Evolutionary conservation across 805 yeast species (phyloP), one percentile per base, ranked within the genome.

Genomic region (Kuraishia cidri): DNA sequence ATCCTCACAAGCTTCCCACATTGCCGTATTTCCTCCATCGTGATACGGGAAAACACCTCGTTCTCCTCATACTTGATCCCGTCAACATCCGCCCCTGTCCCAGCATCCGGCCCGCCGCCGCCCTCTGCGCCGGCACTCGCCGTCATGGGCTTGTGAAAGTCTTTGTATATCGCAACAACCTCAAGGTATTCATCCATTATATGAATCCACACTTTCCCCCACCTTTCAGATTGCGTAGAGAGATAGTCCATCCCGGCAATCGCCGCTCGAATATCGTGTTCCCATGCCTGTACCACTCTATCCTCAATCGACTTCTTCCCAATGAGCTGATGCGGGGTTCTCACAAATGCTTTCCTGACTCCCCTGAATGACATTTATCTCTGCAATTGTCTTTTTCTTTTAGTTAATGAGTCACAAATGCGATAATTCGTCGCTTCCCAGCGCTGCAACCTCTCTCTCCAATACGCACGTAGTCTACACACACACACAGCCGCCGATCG

Each of bases 241-340:
- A 70, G 38, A 37, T 54, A 70, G 29, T 60, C 58, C 24, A 72
- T 45, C 2, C 73, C 77, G 14, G 63, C 60, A 20, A 62, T 47
- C 1, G 69, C 54, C 4, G 52, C 44, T 31, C 58, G 52, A 7
- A 68, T 41, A 39, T 68, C 73, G 36, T 63, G 60, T 34, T 60
- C 62, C 58, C 70, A 69, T 29, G 55, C 56, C n/a, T 44, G 40
- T 8, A 66, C 48, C 10, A 56, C 40, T 22, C 57, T 59, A 41
- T 68, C 73, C 35, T 64, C 69, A 4, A 17, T 29, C 1, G 55
- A 41, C 35, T 52, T 56, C 28, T 37, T 42, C 3, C 60, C 62
- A 30, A 57, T 34, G n/a, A 58, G 32, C 19, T 55, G 55, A 36
- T 58, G 60, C 2, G 64, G 64, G 3, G 62, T 45, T 29, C 64